These are phyloP conservation scores for Metschnikowia arizonensis DNA, from an alignment of 805 yeast species.

Conservation along the genomic window DNA sequence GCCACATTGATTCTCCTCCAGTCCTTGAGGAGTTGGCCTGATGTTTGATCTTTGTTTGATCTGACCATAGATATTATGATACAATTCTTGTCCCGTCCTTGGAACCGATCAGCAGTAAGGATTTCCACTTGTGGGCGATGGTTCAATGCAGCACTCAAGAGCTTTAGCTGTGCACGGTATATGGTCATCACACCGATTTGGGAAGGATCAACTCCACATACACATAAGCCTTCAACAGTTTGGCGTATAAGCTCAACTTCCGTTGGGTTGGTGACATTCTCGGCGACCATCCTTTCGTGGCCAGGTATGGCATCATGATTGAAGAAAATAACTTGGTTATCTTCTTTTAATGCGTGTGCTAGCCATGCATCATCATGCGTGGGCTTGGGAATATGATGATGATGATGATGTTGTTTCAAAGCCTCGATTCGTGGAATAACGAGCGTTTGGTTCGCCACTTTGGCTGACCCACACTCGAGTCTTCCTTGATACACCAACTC, in stretches of 20 bases:
- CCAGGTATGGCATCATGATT: constrained; percentile 72
- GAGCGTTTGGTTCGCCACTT: constrained; percentile 58
- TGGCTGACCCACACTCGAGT: constrained; percentile 67
- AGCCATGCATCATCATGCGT: constrained; percentile 50
- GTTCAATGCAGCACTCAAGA: constrained; percentile 26
- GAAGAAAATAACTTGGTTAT: constrained; percentile 66
- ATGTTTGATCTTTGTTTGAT: constrained; percentile 58
- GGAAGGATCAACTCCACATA: constrained; percentile 54
- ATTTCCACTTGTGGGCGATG: constrained; percentile 55
- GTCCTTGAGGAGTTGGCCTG: constrained; percentile 79
- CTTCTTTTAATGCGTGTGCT: constrained; percentile 47
- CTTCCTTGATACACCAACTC: constrained; percentile 70
- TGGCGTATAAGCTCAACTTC: constrained; percentile 68
- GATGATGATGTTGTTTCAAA: too few relatives aligned
- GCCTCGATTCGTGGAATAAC: constrained; percentile 41
- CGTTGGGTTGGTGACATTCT: constrained; percentile 64
- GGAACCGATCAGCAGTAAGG: constrained; percentile 91
- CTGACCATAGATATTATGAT: constrained; percentile 86
- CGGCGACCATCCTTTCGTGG: constrained; percentile 52
- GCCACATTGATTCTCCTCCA: constrained; percentile 95
- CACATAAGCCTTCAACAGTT: constrained; percentile 53
- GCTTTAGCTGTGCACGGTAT: constrained; percentile 67
- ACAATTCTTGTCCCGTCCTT: constrained; percentile 93
- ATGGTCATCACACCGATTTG: constrained; percentile 86
- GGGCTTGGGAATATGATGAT: constrained; percentile 4